phyloP scores from a whole-genome alignment of 345 rosid species.

The Angophora floribunda region DNA sequence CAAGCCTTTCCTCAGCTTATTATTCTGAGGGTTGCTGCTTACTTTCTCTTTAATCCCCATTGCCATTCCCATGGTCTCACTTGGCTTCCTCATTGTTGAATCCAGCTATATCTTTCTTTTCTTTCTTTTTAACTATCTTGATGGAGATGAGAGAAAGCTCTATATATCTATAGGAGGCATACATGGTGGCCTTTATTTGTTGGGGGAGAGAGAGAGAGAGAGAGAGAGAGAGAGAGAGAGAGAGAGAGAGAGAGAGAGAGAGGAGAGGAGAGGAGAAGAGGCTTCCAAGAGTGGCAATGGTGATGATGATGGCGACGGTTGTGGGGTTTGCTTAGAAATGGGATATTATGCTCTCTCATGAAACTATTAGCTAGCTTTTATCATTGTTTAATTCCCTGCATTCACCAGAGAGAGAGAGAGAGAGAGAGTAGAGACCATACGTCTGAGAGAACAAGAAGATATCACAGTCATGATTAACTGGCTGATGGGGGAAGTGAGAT shows the following conservation, averaged over 20 bases:
- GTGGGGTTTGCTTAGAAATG: slow-evolving; percentile 62
- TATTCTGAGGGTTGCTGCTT: slow-evolving; percentile 3
- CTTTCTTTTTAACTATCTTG: not conserved
- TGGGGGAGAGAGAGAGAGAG: not conserved
- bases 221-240: slow-evolving; percentile 11
- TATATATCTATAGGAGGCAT: slow-evolving; percentile 1
- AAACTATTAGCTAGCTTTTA: not conserved
- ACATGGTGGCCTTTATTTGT: slow-evolving; percentile 5
- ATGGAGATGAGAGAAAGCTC: slow-evolving; percentile 22
- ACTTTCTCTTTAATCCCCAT: slow-evolving; percentile 1
- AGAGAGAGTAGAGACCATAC: not conserved
- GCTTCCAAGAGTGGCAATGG: slow-evolving; percentile 45
- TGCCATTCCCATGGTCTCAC: not conserved
- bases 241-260: slow-evolving; percentile 11
- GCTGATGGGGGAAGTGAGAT: not conserved
- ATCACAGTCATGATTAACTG: not conserved
- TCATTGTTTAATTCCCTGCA: not conserved
- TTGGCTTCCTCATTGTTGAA: slow-evolving; percentile 3
- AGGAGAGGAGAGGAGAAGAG: slow-evolving; percentile 13
- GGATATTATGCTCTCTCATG: slow-evolving; percentile 14
- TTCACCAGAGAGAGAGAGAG: slow-evolving; percentile 2
- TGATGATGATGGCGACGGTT: slow-evolving; percentile 57
- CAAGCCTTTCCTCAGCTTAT: slow-evolving; percentile 59
- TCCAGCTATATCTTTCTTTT: not conserved
- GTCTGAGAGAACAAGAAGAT: not conserved